Evolutionary conservation across 2,329 filamentous ascomycete species (phyloP), one percentile per base, ranked within the genome.

Genomic region (Colletotrichum spinosum): DNA sequence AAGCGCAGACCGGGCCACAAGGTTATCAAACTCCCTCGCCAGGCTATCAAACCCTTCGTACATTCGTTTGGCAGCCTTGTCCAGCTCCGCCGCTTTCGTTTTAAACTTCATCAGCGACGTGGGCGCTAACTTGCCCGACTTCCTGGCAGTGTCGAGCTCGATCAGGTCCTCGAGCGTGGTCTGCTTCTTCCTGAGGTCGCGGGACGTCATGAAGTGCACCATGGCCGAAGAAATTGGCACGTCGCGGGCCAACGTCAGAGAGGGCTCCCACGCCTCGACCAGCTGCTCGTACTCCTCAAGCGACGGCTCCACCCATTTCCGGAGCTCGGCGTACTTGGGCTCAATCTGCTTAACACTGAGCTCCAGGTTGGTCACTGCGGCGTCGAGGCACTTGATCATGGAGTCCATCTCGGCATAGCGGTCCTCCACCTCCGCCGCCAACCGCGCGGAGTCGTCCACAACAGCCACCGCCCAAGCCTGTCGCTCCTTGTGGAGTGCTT

Each of bases 321-420:
- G 89, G 35, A 92, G 79, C 62, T 92, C 89, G n/a, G 81, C 79
- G 72, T 91, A 90, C 74, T 92, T 93, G 64, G 89, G 86, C 72
- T 94, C 90, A 67, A 93, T 83, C 48, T 84, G 86, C 69, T 88
- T 90, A 59, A 94, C 86, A 74, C 93, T 92, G 15, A 88, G 86
- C 72, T 94, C 90, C 60, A 95, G 85, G 72, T 97, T 99, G 68
- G 91, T 90, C 25, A 97, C 89, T 7, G 95, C 96, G 34, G 96
- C 92, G 68, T 93, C 90, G 53, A 97, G 85, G 63, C 92, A 94
- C 67, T 90, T 89, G 73, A 93, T 84, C 76, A 97, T 94, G 56
- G 92, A 88, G 53, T 90, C 87, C 73, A 92, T 90, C 77, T 94
- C 91, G 56, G 83, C 82, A 73, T 93, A 91, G 69, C 92, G 86